Evolutionary conservation across 2,329 filamentous ascomycete genomes (phyloP).

Genomic region (Ceratocystis destructans): DNA sequence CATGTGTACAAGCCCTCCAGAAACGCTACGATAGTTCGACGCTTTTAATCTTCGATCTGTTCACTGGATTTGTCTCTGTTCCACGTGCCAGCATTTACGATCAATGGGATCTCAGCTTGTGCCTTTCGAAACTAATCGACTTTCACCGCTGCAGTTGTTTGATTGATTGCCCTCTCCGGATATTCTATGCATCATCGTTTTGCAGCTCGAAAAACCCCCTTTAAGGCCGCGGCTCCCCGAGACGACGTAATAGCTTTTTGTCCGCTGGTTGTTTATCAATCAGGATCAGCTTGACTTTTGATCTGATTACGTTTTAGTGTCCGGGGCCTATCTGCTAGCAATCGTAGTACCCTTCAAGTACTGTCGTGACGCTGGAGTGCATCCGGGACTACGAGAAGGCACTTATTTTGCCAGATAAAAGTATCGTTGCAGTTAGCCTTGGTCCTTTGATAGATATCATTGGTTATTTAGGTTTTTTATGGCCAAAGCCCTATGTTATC

Average conservation of each 20-base stretch:
- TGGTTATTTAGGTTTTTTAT: neutral
- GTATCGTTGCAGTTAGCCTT: too few relatives aligned
- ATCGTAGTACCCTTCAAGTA: slow-evolving; percentile 14
- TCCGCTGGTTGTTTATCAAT: slow-evolving; percentile 17
- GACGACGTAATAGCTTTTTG: neutral
- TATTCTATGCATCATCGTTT: neutral
- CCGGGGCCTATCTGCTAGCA: neutral
- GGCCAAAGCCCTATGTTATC: neutral
- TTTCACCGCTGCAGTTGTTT: slow-evolving; percentile 18
- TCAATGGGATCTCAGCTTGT: slow-evolving; percentile 18
- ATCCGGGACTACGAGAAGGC: neutral
- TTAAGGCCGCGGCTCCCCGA: neutral
- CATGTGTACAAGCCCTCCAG: neutral
- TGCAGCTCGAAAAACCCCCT: neutral
- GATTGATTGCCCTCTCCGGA: slow-evolving; percentile 14
- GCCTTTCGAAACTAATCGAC: slow-evolving; percentile 14
- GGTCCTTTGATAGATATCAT: neutral
- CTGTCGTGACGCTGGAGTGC: neutral
- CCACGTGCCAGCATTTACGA: neutral
- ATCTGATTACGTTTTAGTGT: slow-evolving; percentile 16
- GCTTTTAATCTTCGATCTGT: neutral
- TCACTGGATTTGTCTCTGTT: neutral
- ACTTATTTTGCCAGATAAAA: neutral
- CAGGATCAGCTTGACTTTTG: slow-evolving; percentile 6
- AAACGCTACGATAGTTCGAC: neutral